A percentile compares a stretch with the other conserved stretches of the same genome.
These are phyloP conservation scores for Extremus antarcticus DNA, from an alignment of 495 filamentous ascomycete genomes.

Conservation along the genomic window DNA sequence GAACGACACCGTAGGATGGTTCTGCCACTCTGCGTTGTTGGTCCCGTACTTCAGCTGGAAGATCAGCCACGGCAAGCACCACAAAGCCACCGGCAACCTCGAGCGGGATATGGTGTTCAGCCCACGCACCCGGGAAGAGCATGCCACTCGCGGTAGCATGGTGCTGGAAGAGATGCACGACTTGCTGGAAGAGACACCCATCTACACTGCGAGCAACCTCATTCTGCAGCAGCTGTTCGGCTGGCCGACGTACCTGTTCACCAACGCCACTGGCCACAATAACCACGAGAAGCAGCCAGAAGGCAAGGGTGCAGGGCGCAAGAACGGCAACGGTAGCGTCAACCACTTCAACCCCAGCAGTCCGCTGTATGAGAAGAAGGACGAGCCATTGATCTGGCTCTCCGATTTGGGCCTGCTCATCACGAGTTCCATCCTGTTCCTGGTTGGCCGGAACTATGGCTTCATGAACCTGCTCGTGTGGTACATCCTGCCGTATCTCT, in stretches of 20 bases:
- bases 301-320: slow-evolving; percentile 65
- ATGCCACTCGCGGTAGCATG: slow-evolving; percentile 57
- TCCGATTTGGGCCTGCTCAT: slow-evolving; percentile 50
- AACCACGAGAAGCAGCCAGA: slow-evolving; percentile 69
- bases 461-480: slow-evolving; percentile 79
- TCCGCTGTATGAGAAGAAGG: slow-evolving; percentile 84
- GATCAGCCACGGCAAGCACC: slow-evolving; percentile 62
- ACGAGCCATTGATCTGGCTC: slow-evolving; percentile 56
- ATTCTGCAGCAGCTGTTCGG: slow-evolving; percentile 78
- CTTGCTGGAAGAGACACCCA: slow-evolving; percentile 87
- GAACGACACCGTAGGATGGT: slow-evolving; percentile 59
- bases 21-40: slow-evolving; percentile 52
- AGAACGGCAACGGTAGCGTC: slow-evolving; percentile 63
- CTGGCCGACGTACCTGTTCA: slow-evolving; percentile 76
- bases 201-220: slow-evolving; percentile 61
- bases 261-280: slow-evolving; percentile 92
- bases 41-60: slow-evolving; percentile 72
- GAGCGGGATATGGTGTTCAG: slow-evolving; percentile 97
- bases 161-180: slow-evolving; percentile 70
- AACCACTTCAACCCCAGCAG: slow-evolving; percentile 89
- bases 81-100: slow-evolving; percentile 88
- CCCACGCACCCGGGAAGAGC: slow-evolving; percentile 69
- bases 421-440: slow-evolving; percentile 23
- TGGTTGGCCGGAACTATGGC: slow-evolving; percentile 54
- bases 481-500: slow-evolving; percentile 90